Base-by-base conservation (phyloP, 2,329 filamentous ascomycete species). In the Fusarium redolens region DNA sequence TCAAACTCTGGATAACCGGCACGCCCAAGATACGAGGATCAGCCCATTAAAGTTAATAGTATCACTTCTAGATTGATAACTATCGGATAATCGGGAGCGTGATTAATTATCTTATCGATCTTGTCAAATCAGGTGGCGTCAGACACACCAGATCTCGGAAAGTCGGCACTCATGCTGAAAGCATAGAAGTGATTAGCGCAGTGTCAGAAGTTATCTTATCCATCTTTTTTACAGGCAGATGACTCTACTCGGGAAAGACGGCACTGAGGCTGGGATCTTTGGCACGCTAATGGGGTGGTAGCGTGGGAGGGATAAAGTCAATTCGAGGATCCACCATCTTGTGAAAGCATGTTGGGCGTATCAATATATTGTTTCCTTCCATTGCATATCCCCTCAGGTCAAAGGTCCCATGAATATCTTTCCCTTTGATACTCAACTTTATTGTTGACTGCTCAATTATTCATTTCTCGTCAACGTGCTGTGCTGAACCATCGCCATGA, bases 91-190 rank as follows among this genome's bases (percentile, higher is more conserved):
- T 57, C 54, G 40, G 54, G 31, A 47, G 22, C 28, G 22, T 22
- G n/a, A 48, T 25, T 25, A 31, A 33, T 48, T 48, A 57, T 57
- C 54, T 57, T 57, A 57, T 57, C 54, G 30, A 57, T 57, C 54
- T 57, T 35, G 54, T 48, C 54, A 57, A 57, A 57, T 57, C 54
- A 57, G 30, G 28, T 57, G 54, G n/a, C 17, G 22, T 47, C 40
- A 35, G 17, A 41, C 20, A 12, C 47, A 33, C 20, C 11, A 15
- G 6, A 20, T 47, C n/a, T 38, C 33, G 50, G 50, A 28, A 54
- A 54, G 50, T 54, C 50, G 50, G 50, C 50, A 52, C 50, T 15
- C 7, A 13, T 37, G 35, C 13, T 15, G 14, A 5, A 25, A 25
- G 25, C 5, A 25, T 5, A 25, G 25, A 25, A 35, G 48, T 15